These are phyloP conservation scores for Bruguiera sexangula DNA, from an alignment of 345 rosid genomes.

Conservation along the genomic window DNA sequence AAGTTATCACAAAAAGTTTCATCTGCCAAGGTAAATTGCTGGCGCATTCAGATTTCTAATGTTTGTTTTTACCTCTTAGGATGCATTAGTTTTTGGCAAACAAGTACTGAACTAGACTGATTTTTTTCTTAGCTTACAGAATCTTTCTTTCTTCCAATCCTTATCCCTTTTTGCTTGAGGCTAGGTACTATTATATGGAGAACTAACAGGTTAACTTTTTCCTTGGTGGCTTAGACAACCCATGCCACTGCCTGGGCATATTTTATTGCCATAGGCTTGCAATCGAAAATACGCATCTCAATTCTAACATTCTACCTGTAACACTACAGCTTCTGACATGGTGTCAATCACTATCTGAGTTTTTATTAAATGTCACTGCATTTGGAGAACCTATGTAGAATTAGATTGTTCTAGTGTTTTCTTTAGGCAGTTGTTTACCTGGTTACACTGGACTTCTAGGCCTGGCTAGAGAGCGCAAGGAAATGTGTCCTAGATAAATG, in stretches of 20 bases:
- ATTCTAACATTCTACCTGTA: too few relatives aligned
- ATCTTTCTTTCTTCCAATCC: too few relatives aligned
- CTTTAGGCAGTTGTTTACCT: conserved; percentile 10
- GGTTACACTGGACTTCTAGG: conserved; percentile 41
- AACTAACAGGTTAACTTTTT: too few relatives aligned
- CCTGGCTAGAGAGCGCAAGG: conserved; percentile 50
- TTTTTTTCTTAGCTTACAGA: not conserved
- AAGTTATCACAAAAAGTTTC: conserved; percentile 54
- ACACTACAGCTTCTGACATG: too few relatives aligned
- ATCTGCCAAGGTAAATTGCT: conserved; percentile 55
- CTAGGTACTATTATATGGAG: too few relatives aligned
- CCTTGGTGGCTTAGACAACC: too few relatives aligned
- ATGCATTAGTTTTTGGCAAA: not conserved
- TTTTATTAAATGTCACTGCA: too few relatives aligned
- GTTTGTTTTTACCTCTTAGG: not conserved
- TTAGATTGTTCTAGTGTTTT: conserved; percentile 3
- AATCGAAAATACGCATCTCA: too few relatives aligned
- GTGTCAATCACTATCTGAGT: too few relatives aligned
- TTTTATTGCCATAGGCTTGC: too few relatives aligned
- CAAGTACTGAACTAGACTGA: not conserved
- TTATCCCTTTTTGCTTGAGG: too few relatives aligned
- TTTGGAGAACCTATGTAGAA: not conserved
- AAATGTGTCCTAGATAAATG: conserved; percentile 39
- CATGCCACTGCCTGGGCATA: too few relatives aligned
- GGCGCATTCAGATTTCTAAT: not conserved